These are phyloP conservation scores for Tricholoma sp. DNA, from an alignment of 768 basidiomycete genomes.

Conservation along the genomic window DNA sequence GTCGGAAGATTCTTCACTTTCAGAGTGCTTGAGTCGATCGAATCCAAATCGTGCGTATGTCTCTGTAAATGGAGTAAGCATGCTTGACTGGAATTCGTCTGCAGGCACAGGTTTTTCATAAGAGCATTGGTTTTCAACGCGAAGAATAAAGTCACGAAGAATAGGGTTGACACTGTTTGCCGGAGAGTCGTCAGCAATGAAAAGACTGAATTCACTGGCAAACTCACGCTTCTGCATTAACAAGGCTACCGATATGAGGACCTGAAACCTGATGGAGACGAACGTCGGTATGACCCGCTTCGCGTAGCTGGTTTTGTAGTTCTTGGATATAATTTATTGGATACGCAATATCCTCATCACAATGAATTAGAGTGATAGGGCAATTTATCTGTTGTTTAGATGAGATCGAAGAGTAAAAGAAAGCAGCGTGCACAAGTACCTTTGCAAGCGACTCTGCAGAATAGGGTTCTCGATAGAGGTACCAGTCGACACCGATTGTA, in stretches of 20 bases:
- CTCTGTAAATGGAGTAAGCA: conserved; percentile 1
- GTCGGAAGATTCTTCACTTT: neutral
- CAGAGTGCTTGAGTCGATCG: neutral
- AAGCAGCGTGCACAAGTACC: neutral
- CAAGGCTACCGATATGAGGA: neutral
- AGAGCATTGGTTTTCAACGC: neutral
- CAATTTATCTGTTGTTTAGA: conserved; percentile 3
- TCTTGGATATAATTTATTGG: conserved; percentile 5
- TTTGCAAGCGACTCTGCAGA: conserved; percentile 4
- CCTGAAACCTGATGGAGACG: conserved; percentile 10
- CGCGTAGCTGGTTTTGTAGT: conserved; percentile 4
- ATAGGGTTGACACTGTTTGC: neutral
- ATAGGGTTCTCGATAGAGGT: conserved; percentile 3
- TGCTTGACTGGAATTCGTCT: neutral
- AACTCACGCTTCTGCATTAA: conserved; percentile 1
- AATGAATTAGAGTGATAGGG: conserved; percentile 12
- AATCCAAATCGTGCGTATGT: conserved; percentile 1
- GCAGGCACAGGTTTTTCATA: too few relatives aligned
- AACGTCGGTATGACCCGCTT: conserved; percentile 7
- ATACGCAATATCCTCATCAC: conserved; percentile 12
- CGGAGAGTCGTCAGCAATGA: neutral
- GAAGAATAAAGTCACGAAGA: neutral
- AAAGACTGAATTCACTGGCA: too few relatives aligned
- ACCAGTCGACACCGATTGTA: conserved; percentile 8
- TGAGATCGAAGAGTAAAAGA: neutral